Evolutionary conservation across 2,329 filamentous ascomycete species (phyloP).

Genomic region (Aurifilum marmelostoma): DNA sequence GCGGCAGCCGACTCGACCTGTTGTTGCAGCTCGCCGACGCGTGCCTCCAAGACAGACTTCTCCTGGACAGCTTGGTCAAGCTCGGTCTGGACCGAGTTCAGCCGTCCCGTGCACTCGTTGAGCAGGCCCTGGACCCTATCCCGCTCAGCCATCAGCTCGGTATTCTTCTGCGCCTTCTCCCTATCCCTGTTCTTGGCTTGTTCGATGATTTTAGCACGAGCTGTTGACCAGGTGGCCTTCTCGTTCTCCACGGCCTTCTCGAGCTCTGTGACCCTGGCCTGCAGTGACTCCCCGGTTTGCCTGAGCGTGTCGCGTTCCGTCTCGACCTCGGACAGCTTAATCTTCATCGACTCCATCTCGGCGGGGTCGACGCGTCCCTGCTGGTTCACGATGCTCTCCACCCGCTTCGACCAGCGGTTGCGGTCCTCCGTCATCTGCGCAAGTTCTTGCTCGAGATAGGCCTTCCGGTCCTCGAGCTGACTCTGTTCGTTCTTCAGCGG

Average conservation of each 20-base stretch:
- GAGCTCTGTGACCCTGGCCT: conserved; percentile 55
- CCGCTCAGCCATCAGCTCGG: conserved; percentile 58
- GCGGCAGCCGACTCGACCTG: conserved; percentile 27
- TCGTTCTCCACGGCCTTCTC: conserved; percentile 58
- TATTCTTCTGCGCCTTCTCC: conserved; percentile 55
- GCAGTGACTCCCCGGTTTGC: conserved; percentile 54
- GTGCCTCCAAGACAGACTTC: conserved; percentile 39
- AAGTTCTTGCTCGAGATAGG: conserved; percentile 84
- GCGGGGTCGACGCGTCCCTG: conserved; percentile 94
- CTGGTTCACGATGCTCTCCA: conserved; percentile 92
- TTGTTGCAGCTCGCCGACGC: conserved; percentile 49
- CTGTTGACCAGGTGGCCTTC: conserved; percentile 56
- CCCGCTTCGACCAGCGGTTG: conserved; percentile 93
- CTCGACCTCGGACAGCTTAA: conserved; percentile 69
- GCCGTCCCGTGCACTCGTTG: conserved; percentile 46
- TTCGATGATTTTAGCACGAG: conserved; percentile 58
- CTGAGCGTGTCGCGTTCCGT: conserved; percentile 64
- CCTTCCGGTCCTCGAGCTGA: conserved; percentile 80
- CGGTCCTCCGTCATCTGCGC: conserved; percentile 88
- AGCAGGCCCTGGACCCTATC: conserved; percentile 56
- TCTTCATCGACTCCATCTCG: conserved; percentile 87
- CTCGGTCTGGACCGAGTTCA: conserved; percentile 52
- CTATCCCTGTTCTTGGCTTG: conserved; percentile 66
- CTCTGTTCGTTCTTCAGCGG: conserved; percentile 80
- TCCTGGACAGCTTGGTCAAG: conserved; percentile 53